Evolutionary conservation across 2,329 filamentous ascomycete genomes (phyloP), one percentile per base, ranked within the genome.

Genomic region (Pseudodiploospora longispora): DNA sequence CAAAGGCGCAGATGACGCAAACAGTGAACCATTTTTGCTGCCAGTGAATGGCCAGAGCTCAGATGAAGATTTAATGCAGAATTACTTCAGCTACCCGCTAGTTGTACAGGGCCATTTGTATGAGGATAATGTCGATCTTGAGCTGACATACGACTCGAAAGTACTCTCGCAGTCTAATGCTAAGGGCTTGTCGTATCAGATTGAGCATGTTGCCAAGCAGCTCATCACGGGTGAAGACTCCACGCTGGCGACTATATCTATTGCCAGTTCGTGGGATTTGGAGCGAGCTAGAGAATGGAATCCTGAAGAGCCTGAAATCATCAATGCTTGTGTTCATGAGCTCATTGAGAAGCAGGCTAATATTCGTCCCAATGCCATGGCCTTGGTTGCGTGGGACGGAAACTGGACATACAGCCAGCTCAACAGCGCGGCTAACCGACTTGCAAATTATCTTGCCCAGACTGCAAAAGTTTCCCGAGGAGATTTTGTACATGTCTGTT

Each of bases 391-490:
- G 28, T 44, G 42, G 42, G 42, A 44, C 34, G 37, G 27, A 5
- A 40, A 46, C 12, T 31, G 37, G 28, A 36, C 38, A 10, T 46
- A 38, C 30, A 6, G 30, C 19, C 33, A 46, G 8, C n/a, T 44
- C 10, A n/a, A 62, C 61, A 4, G 55, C 55, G n/a, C 58, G 68
- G 42, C 65, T 84, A 1, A 54, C 67, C 4, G 59, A 0, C 12
- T 44, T 28, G 42, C 38, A 19, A 19, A 19, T 19, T 19, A 19
- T 19, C 19, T 19, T 19, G 19, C 19, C 19, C 19, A 19, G 19
- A 19, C 19, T 19, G 19, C 19, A 19, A 19, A 19, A 19, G 19
- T 19, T 19, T 19, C 19, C 19, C 19, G 19, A 19, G 19, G 19
- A 19, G 19, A 19, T 19, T 19, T 19, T 19, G 19, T 19, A 19